Evolutionary conservation across 192 early-diverging fungal genomes (phyloP), one percentile per base, ranked within the genome.

Genomic region (Entomortierella chlamydospora): DNA sequence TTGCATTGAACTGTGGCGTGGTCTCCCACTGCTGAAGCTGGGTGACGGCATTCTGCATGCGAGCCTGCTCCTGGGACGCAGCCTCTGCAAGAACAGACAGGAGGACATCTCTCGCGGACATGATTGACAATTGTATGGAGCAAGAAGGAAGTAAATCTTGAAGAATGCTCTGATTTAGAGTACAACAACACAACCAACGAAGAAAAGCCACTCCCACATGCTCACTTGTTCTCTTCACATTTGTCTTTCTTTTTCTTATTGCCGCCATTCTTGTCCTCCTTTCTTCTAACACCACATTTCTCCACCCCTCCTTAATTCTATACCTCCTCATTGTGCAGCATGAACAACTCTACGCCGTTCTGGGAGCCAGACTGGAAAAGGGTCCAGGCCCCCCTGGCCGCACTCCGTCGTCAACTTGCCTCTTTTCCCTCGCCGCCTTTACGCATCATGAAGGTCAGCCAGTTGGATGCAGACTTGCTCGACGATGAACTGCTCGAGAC

Each of bases 381-480:
- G 22, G 73, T 85, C 58, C 87, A 89, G 60, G 82, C 82, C n/a
- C 70, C 85, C 9, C 71, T 89, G 12, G 53, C 43, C 4, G 78
- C 71, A 39, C 77, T 89, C 17, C 83, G 84, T 34, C 82, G 85
- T 25, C 86, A 85, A 25, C 82, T 89, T 58, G 71, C 82, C 17
- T 82, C 85, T 13, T 81, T 89, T 34, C 82, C 77, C 28, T 84
- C 86, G 12, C 83, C 86, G 0, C 84, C 88, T 11, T 55, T 92
- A 4, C 81, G 86, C 59, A 84, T 93, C 29, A 86, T 92, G 83
- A 88, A 95, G 26, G 94, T 95, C 37, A 89, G 89, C 66, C 94
- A 97, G 73, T 83, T 97, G 11, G 95, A 97, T 81, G 90, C 94
- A 2, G 92, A 93, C 34, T 82, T 95, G 22, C 87, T 97, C 29